phyloP scores from a whole-genome alignment of 2,329 filamentous ascomycete genomes.

The Verticillium nonalfalfae region DNA sequence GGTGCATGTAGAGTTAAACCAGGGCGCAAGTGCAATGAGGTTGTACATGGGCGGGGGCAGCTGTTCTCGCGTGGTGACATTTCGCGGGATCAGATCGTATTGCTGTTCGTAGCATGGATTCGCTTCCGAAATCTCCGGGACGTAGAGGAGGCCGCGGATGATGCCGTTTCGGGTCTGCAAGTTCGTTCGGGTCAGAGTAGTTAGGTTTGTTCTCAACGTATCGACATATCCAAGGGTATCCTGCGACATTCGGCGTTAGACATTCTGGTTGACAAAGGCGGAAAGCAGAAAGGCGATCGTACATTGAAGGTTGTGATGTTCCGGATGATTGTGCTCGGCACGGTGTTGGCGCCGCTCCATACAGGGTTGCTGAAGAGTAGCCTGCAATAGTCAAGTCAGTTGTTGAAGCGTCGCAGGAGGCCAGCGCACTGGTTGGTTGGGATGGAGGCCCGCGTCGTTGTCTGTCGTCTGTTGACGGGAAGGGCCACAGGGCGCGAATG shows the following conservation, averaged over 20 bases:
- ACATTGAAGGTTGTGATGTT: constrained; percentile 53
- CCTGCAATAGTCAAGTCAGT: constrained; percentile 23
- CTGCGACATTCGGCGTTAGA: not conserved
- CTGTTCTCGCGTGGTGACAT: constrained; percentile 67
- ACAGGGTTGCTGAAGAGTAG: constrained; percentile 55
- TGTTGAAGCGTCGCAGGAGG: not conserved
- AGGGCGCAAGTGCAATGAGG: constrained; percentile 78
- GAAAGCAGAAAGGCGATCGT: constrained; percentile 19
- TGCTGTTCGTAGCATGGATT: constrained; percentile 60
- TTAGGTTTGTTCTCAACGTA: constrained; percentile 53
- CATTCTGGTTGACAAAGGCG: constrained; percentile 16
- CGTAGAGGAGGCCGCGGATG: constrained; percentile 77
- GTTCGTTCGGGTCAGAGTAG: constrained; percentile 67
- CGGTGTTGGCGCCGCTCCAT: constrained; percentile 41
- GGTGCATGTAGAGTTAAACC: constrained; percentile 71
- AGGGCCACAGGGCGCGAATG: no score
- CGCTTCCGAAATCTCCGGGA: constrained; percentile 58
- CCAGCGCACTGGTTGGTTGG: not conserved
- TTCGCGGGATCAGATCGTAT: constrained; percentile 61
- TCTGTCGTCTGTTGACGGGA: no score
- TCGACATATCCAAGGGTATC: constrained; percentile 42
- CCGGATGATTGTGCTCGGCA: constrained; percentile 46
- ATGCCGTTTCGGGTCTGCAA: constrained; percentile 51
- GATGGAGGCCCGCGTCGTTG: no score
- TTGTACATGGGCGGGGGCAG: constrained; percentile 65